Base-by-base conservation (phyloP, 2,329 filamentous ascomycete species). In the Aureobasidium leucospermi region DNA sequence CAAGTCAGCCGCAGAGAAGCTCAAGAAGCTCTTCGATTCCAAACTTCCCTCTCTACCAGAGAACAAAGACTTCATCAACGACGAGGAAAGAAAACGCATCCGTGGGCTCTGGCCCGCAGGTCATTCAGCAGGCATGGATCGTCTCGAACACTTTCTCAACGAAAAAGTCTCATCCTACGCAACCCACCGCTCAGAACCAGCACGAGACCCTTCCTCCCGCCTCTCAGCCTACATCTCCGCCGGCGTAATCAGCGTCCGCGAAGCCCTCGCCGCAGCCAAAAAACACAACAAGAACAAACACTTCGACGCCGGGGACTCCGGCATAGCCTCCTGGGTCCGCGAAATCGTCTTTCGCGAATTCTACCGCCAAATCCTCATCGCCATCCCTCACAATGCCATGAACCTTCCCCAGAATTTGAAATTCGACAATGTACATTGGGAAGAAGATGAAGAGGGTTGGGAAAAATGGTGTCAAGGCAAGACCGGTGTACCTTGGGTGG, bases 21-120 rank as follows among this genome's bases (percentile, higher is more conserved):
- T 84, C 63, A 68, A 73, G 4, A 67, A 75, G 0, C 69, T 90
- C 0, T 93, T 93, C 64, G 76, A 81, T 6, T 74, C 74, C 45
- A 59, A 75, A 64, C 65, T 74, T 0, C 76, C 76, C 1, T 60
- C 66, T 1, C 62, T 73, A 13, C 71, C 72, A 15, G 68, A 74
- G 46, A 75, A 71, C 63, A 78, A 79, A 62, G 66, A 71, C 41
- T 78, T 76, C 60, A 58, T 63, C 6, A 70, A 62, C 10, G 65
- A 74, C 4, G 71, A 76, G 52, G 75, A 77, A 16, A 65, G 64
- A 15, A 70, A 74, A 15, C 66, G 71, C 13, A 71, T 78, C 9
- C 69, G 75, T 16, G 73, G 73, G 42, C 68, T 78, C 5, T 79
- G 76, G 76, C 76, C 76, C 9, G 69, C 76, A 4, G 76, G 76